A percentile compares a stretch with the other conserved stretches of the same genome.
phyloP scores from a whole-genome alignment of 2,329 filamentous ascomycete genomes.

The Pseudocercospora pini-densiflorae region DNA sequence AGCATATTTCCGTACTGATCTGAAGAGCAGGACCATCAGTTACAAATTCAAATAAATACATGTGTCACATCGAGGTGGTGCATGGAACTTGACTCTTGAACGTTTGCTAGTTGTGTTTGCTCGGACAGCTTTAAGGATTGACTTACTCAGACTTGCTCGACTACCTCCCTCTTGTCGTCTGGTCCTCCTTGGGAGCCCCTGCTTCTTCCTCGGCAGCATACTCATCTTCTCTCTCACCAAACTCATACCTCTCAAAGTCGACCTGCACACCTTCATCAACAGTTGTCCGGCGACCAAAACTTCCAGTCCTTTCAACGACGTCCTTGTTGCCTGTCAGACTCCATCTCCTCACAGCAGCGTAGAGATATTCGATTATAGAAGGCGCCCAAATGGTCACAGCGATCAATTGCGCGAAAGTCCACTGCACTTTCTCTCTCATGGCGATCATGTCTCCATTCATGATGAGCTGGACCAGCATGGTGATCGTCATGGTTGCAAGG shows the following conservation, averaged over 20 bases:
- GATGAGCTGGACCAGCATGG: conserved; percentile 14
- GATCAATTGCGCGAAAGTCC: conserved; percentile 26
- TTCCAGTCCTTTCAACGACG: background rate
- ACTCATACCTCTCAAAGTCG: background rate
- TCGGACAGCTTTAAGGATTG: too few relatives aligned
- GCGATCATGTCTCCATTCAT: conserved; percentile 19
- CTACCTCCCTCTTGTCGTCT: background rate
- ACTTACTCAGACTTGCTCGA: background rate
- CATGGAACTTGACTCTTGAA: too few relatives aligned
- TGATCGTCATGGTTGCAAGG: background rate
- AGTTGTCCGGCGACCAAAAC: background rate
- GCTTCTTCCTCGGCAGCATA: background rate
- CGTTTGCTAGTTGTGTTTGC: too few relatives aligned
- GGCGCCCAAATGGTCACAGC: conserved; percentile 27
- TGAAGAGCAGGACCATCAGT: too few relatives aligned
- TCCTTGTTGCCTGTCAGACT: background rate
- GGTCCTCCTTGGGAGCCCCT: background rate
- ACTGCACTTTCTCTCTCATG: conserved; percentile 10
- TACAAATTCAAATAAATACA: too few relatives aligned
- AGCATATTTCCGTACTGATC: too few relatives aligned
- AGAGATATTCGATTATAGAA: conserved; percentile 22
- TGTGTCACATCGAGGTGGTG: too few relatives aligned
- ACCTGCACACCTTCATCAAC: background rate
- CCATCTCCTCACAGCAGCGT: conserved; percentile 18
- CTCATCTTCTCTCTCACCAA: background rate